Percentiles rank a stretch among this genome's conserved stretches.
These are phyloP conservation scores for Chlamydomonas asymmetrica DNA, from an alignment of 139 green algal species.

Conservation along the genomic window DNA sequence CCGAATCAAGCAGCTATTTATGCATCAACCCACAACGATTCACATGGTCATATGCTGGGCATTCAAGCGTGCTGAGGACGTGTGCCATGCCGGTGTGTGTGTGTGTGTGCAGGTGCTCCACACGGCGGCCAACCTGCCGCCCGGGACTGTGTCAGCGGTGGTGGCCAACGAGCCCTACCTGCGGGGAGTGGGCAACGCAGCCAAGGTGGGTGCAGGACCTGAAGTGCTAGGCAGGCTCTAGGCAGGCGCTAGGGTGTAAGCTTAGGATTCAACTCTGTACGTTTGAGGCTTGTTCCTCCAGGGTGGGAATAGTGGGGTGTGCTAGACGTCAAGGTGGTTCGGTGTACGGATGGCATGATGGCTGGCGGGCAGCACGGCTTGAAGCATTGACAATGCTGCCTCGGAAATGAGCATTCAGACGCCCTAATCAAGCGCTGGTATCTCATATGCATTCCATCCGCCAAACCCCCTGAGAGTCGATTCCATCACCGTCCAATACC, in stretches of 20 bases:
- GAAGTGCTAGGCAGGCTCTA: background rate
- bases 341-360: background rate
- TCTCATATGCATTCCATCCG: background rate
- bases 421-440: too few species aligned
- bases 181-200: conserved; percentile 2
- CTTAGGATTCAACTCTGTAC: too few species aligned
- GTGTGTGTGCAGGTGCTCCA: background rate
- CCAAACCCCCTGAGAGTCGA: too few species aligned
- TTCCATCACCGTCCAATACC: background rate
- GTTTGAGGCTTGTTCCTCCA: too few species aligned
- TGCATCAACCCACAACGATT: too few species aligned
- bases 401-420: background rate
- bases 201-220: conserved; percentile 3
- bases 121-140: background rate
- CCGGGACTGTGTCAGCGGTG: conserved; percentile 1
- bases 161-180: conserved; percentile 41
- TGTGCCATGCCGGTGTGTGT: conserved; percentile 9
- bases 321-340: background rate
- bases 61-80: too few species aligned
- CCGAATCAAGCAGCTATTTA: too few species aligned
- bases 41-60: too few species aligned
- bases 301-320: too few species aligned
- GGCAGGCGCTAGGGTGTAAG: too few species aligned
- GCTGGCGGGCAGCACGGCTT: background rate
- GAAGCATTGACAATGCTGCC: background rate